Percentiles rank a stretch among this genome's conserved stretches.
Evolutionary conservation across 257 asterid genomes (phyloP).

Genomic region (Fraxinus anomala): DNA sequence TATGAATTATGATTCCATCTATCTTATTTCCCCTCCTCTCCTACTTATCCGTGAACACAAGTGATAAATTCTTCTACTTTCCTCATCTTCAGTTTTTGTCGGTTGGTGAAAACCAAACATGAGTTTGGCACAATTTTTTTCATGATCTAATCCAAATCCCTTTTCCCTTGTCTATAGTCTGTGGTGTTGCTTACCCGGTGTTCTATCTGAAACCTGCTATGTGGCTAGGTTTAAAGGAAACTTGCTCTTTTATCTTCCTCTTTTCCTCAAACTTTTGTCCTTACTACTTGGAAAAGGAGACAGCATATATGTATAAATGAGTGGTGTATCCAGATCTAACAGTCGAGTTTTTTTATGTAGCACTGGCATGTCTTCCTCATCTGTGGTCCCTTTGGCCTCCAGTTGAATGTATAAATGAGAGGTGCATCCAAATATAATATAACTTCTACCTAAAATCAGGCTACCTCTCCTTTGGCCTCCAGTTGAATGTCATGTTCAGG

Average conservation of each 20-base stretch:
- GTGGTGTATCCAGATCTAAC: background rate
- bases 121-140: background rate
- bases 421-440: background rate
- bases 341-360: background rate
- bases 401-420: too few relatives aligned
- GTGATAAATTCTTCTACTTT: background rate
- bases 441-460: background rate
- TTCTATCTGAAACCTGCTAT: background rate
- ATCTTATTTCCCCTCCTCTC: background rate
- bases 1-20: conserved; percentile 5
- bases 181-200: background rate
- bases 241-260: background rate
- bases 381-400: background rate
- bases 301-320: background rate
- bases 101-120: conserved; percentile 4
- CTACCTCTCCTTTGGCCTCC: background rate
- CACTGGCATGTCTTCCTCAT: background rate
- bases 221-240: background rate
- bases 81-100: background rate
- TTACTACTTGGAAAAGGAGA: background rate
- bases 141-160: background rate
- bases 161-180: background rate
- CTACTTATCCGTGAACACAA: background rate
- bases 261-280: background rate
- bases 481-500: background rate